Base-by-base conservation (phyloP, 805 yeast genomes). In the Lipomyces kockii region DNA sequence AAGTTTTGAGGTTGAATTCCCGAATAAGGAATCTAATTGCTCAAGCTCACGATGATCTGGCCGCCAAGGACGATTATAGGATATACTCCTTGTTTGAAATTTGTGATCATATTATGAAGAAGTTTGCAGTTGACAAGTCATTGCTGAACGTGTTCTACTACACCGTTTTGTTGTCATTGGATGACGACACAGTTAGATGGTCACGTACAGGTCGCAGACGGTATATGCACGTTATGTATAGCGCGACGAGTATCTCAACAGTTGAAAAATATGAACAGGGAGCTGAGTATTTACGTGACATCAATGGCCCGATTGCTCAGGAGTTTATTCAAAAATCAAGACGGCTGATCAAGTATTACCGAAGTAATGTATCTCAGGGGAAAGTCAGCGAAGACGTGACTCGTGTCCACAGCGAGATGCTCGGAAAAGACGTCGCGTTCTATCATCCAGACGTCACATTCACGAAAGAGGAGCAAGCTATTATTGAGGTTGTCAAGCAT, bases 131-230 rank as follows among this genome's bases (percentile, higher is more conserved):
- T 2, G 37, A 20, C 12, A 29, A 37, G 7, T n/a, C 46, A 2
- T 25, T 58, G 55, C 14, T 43, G 20, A 64, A 64, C 54, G 49
- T 37, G 52, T 60, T 67, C 27, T 64, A 67, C 49, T 61, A 29
- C 58, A 68, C 71, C 7, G 67, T 65, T 9, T 66, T 67, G 32
- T 7, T 64, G 32, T 20, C 58, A 51, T 54, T 69, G 6, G 25
- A 35, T 3, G 25, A 59, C 20, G 72, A 66, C 22, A 35, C 57
- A 1, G 35, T 60, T 5, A 59, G 71, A 11, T 69, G 72, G 72
- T 56, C 52, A 14, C 46, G 39, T n/a, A 43, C 64, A 14, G 43
- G 58, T 6, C 52, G 62, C 25, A 53, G 39, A 9, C 64, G 49
- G 17, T 46, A 53, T n/a, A 63, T 37, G 35, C 54, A 55, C 25